Percentiles rank a stretch among this genome's conserved stretches.
phyloP scores from a whole-genome alignment of 2,329 filamentous ascomycete species.

The Claviceps digitariae region DNA sequence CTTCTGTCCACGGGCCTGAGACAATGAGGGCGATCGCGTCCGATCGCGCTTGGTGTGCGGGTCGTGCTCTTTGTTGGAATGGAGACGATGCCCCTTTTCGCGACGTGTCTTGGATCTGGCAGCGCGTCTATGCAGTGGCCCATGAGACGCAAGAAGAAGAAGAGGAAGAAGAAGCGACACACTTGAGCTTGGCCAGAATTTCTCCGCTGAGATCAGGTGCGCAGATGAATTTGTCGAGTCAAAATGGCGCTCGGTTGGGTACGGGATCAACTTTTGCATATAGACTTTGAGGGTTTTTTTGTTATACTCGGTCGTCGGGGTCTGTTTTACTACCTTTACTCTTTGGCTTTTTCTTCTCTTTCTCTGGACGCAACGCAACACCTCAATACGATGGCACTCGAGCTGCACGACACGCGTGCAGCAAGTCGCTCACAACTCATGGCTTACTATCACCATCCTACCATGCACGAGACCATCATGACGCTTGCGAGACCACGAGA shows the following conservation, averaged over 20 bases:
- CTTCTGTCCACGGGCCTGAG: conserved; percentile 7
- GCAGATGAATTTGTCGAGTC: background rate
- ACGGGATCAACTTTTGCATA: background rate
- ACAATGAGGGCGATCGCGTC: background rate
- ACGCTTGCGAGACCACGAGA: conserved; percentile 8
- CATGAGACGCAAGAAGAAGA: background rate
- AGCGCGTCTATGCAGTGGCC: background rate
- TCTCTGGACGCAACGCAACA: background rate
- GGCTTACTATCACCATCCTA: background rate
- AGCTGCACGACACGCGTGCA: conserved; percentile 1
- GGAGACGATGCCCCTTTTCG: conserved; percentile 14
- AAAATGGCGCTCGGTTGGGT: background rate
- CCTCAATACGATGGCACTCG: background rate
- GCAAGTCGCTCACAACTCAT: background rate
- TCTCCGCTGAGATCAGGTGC: background rate
- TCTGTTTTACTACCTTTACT: conserved; percentile 2
- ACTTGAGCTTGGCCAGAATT: background rate
- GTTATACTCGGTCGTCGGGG: background rate
- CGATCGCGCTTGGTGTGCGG: background rate
- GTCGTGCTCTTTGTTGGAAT: conserved; percentile 14
- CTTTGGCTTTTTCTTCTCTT: conserved; percentile 3
- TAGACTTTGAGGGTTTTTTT: background rate
- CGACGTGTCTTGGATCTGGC: conserved; percentile 19
- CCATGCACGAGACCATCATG: conserved; percentile 13
- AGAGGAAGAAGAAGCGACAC: no score